Base-by-base conservation (phyloP, 768 basidiomycete species). In the Suillus sp. region DNA sequence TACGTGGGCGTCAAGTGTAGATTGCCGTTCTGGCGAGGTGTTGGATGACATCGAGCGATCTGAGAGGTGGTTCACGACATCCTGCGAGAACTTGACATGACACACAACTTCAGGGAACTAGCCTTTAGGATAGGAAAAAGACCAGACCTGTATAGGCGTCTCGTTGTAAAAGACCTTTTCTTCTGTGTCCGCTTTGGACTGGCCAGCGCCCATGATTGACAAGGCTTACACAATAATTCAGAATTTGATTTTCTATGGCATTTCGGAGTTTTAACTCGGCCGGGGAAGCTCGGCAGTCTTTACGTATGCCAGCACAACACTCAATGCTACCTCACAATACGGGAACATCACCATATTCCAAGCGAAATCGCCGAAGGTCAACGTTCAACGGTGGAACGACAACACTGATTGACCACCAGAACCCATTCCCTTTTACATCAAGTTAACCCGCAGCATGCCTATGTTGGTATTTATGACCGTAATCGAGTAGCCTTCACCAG, bases 51-150 rank as follows among this genome's bases (percentile, higher is more conserved):
- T 82, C 40, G 84, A 74, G 63, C 83, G 79, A 77, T 92, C 88
- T 22, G 87, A 81, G 65, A 95, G 88, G 62, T 89, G 86, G 79
- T 90, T 86, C 71, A 95, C 87, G 62, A 96, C 86, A 74, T 90
- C 86, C 54, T 85, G 85, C n/a, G 91, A 91, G 78, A 96, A 92
- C 93, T 95, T 34, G 56, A 63, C 38, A 63, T 68, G 32, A 70
- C 58, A 25, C 48, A 56, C 59, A 20, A 61, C 55, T 43, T 59
- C 47, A 38, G 27, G 38, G 9, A 38, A 22, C 18, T 34, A 6
- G 55, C 37, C 16, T 40, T 37, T 27, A 27, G 32, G 20, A 54
- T 13, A 54, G 45, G 1, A 54, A 53, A 4, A 34, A 32, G 51
- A 37, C 72, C 79, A 54, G 64, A 86, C 86, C 65, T 86, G 81